phyloP scores from a whole-genome alignment of 257 asterid species.

The Petunia secreta region DNA sequence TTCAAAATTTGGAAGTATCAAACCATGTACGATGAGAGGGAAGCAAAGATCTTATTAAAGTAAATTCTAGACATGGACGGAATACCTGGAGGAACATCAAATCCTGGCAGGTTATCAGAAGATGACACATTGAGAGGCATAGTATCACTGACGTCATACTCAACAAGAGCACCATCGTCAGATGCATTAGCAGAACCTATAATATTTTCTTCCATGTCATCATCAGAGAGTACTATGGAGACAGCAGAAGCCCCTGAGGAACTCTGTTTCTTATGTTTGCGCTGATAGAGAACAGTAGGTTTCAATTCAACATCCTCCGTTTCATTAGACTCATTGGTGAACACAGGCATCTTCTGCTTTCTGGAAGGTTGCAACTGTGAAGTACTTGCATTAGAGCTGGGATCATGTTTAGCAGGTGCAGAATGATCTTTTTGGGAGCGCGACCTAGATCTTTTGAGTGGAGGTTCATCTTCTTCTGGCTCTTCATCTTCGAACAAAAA shows the following conservation, averaged over 20 bases:
- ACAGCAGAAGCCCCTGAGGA: slow-evolving; percentile 28
- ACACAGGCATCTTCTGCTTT: slow-evolving; percentile 25
- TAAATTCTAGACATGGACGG: slow-evolving; percentile 33
- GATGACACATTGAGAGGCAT: slow-evolving; percentile 20
- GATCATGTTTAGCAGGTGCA: slow-evolving; percentile 19
- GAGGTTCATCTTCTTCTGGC: slow-evolving; percentile 44
- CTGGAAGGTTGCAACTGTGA: slow-evolving; percentile 18
- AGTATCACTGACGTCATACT: neutral
- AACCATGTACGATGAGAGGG: neutral
- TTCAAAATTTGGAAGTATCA: neutral
- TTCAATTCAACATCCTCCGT: slow-evolving; percentile 25
- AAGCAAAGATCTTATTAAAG: neutral
- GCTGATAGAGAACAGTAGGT: slow-evolving; percentile 16
- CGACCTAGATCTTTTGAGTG: slow-evolving; percentile 34
- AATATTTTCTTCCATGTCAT: neutral
- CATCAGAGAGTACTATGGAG: slow-evolving; percentile 25
- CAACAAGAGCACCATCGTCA: slow-evolving; percentile 24
- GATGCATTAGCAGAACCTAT: slow-evolving; percentile 11
- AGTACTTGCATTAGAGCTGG: neutral
- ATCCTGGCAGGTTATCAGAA: slow-evolving; percentile 17
- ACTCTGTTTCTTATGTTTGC: slow-evolving; percentile 32
- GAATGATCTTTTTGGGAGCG: slow-evolving; percentile 31
- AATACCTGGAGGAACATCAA: slow-evolving; percentile 33
- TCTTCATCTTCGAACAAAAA: slow-evolving; percentile 28
- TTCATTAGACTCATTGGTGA: slow-evolving; percentile 17